These are phyloP conservation scores for Trametes cingulata DNA, from an alignment of 768 basidiomycete genomes.

Conservation along the genomic window DNA sequence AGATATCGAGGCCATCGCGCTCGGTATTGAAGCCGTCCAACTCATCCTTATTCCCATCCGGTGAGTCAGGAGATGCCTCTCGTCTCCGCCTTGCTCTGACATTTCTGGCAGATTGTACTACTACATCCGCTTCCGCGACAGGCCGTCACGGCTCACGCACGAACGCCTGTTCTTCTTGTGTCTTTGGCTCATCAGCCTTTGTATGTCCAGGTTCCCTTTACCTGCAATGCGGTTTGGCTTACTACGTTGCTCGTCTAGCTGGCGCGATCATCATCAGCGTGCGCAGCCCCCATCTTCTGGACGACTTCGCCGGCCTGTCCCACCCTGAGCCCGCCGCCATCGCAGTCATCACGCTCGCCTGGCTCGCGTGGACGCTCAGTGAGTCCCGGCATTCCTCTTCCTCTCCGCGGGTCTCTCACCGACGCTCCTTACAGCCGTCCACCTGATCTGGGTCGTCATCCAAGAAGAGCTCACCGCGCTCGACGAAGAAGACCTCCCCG, in stretches of 20 bases:
- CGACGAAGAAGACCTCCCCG: not conserved
- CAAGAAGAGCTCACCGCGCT: not conserved
- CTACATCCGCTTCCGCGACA: slow-evolving; percentile 11
- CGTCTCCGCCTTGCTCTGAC: too few species aligned
- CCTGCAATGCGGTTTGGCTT: too few species aligned
- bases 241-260: not conserved
- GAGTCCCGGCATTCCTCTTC: not conserved
- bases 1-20: slow-evolving; percentile 12
- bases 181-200: slow-evolving; percentile 6
- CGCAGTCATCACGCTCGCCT: slow-evolving; percentile 8
- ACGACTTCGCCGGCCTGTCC: slow-evolving; percentile 11
- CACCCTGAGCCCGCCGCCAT: slow-evolving; percentile 9
- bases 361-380: slow-evolving; percentile 16
- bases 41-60: slow-evolving; percentile 6
- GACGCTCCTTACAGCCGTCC: slow-evolving; percentile 3
- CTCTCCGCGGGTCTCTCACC: not conserved
- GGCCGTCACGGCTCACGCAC: slow-evolving; percentile 6
- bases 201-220: not conserved
- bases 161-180: slow-evolving; percentile 10
- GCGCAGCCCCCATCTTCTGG: not conserved
- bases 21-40: slow-evolving; percentile 11
- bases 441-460: slow-evolving; percentile 15
- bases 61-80: not conserved
- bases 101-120: too few species aligned
- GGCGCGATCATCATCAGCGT: slow-evolving; percentile 10